Evolutionary conservation across 148 eudicot species (phyloP).

Genomic region (Vaccinium corymbosum): DNA sequence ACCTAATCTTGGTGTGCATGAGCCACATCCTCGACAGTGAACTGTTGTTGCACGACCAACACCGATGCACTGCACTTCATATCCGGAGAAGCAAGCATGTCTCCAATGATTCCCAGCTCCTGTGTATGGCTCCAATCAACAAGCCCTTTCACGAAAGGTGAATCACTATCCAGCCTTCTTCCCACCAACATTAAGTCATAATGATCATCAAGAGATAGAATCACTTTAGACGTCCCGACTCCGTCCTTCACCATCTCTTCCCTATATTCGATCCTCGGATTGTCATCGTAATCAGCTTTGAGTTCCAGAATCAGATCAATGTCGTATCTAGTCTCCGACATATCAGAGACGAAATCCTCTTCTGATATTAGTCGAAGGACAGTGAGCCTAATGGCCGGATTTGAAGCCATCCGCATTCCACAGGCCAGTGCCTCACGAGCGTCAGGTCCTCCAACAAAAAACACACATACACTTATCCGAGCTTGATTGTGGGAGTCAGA

Average conservation of each 20-base stretch:
- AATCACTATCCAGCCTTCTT: slow-evolving; percentile 14
- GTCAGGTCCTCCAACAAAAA: slow-evolving; percentile 19
- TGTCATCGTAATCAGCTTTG: not conserved
- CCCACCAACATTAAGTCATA: slow-evolving; percentile 19
- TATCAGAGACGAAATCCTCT: not conserved
- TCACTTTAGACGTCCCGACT: not conserved
- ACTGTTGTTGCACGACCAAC: slow-evolving; percentile 22
- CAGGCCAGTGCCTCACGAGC: slow-evolving; percentile 18
- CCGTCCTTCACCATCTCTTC: slow-evolving; percentile 16
- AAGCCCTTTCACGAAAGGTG: slow-evolving; percentile 12
- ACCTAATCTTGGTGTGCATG: not conserved
- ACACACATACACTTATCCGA: not conserved
- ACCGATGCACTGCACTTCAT: slow-evolving; percentile 18
- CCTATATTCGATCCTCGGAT: slow-evolving; percentile 1
- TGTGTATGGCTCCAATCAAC: slow-evolving; percentile 14
- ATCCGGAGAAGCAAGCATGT: slow-evolving; percentile 19
- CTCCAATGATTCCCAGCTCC: slow-evolving; percentile 23
- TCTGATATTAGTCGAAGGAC: slow-evolving; percentile 12
- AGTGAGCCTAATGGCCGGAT: not conserved
- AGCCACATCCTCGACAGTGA: slow-evolving; percentile 9
- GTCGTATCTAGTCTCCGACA: slow-evolving; percentile 10
- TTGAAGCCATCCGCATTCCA: slow-evolving; percentile 15
- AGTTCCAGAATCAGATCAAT: not conserved
- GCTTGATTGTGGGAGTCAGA: not conserved
- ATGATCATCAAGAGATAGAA: slow-evolving; percentile 8